Evolutionary conservation across 805 yeast species (phyloP), one percentile per base, ranked within the genome.

Genomic region (Barnettozyma wickerhamii): DNA sequence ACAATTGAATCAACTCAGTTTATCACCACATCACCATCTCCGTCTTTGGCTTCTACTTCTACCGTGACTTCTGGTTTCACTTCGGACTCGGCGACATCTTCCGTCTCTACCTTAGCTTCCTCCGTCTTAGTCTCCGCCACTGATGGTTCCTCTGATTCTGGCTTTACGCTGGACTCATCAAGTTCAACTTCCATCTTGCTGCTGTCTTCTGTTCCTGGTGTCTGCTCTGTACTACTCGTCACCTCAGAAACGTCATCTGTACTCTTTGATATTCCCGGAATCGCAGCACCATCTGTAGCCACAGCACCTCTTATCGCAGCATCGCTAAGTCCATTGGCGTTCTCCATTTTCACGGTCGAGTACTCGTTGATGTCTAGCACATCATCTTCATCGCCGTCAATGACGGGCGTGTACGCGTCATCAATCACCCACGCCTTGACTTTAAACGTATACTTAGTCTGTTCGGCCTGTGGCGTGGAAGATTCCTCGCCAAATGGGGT

Each of bases 291-390:
- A 19, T 62, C 63, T 17, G 58, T 60, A 7, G 75, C 76, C 6
- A 73, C 79, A 6, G 81, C 80, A 10, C 77, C 81, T 52, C 79
- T 65, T 31, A 74, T 73, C 42, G 73, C 79, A 21, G 64, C 71
- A 30, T 66, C 72, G 4, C 70, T 63, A 17, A 73, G 56, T 7
- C 62, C 66, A 28, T 52, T 58, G 3, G 39, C 29, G 4, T 47
- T 40, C 5, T 40, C 48, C 6, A 29, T 40, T 35, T 55, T 52
- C 60, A 33, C 56, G 46, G 50, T 60, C 53, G 56, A 67, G 62
- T 44, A 56, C 51, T 52, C 41, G n/a, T 59, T 56, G 35, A 79
- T 59, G 41, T 74, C 72, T 17, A 78, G 54, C 10, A 64, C 52
- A 50, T 78, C 83, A 19, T 55, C 59, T 7, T 57, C 66, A 17